phyloP scores from a whole-genome alignment of 768 basidiomycete species.

The Suillus luteus region DNA sequence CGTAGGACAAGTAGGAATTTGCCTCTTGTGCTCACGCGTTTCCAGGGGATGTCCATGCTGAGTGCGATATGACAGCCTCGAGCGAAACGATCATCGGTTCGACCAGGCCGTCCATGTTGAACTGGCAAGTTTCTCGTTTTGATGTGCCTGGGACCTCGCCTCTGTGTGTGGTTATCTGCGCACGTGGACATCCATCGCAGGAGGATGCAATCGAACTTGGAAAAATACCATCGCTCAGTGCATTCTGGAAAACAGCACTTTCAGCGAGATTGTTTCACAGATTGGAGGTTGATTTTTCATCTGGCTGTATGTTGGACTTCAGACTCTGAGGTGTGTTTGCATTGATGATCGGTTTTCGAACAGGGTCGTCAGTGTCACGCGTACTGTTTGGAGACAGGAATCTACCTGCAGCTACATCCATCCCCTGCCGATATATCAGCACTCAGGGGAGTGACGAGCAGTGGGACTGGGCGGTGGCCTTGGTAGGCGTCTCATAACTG shows the following conservation, averaged over 20 bases:
- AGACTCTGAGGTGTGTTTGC: neutral
- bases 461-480: constrained; percentile 33
- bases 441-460: constrained; percentile 22
- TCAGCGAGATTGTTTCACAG: constrained; percentile 5
- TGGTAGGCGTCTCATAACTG: constrained; percentile 27
- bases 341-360: neutral
- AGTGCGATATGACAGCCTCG: neutral
- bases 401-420: constrained; percentile 31
- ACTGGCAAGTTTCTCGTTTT: constrained; percentile 54
- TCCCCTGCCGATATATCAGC: constrained; percentile 24
- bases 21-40: neutral
- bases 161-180: constrained; percentile 46
- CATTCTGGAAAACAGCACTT: constrained; percentile 1
- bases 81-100: constrained; percentile 10
- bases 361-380: neutral
- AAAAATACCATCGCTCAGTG: neutral
- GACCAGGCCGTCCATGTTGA: constrained; percentile 24
- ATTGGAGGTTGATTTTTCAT: neutral
- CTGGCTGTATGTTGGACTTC: neutral
- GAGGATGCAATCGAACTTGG: neutral
- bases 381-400: constrained; percentile 21
- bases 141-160: constrained; percentile 36
- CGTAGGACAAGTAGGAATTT: neutral
- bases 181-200: constrained; percentile 30
- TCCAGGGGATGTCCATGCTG: neutral